Base-by-base conservation (phyloP, 805 yeast genomes). In the Spathaspora arborariae region DNA sequence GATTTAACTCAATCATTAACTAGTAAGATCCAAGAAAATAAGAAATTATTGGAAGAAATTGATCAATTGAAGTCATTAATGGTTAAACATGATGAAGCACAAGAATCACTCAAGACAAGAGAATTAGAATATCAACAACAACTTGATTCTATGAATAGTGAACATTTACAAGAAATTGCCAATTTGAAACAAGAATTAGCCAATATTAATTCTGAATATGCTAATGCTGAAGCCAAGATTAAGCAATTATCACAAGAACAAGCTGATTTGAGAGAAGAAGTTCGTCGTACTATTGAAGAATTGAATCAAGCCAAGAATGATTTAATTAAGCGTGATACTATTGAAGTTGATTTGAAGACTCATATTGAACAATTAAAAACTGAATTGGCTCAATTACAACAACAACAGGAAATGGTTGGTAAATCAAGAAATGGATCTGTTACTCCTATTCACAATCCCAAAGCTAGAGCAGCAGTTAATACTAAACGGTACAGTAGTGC, bases 1-100 rank as follows among this genome's bases (percentile, higher is more conserved):
- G 96, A 91, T 66, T 79, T 94, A 56, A 92, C 97, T 3, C 95
- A 92, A 60, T 79, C 85, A 10, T 74, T 92, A 50, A 81, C 96
- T 0, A 68, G 82, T 33, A 87, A 88, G 63, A 84, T 86, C 20
- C 87, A 81, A 54, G 97, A 89, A 56, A 91, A 91, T 66, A 85
- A 84, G 70, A 78, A 76, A 50, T 74, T 92, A 59, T 75, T 80
- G 49, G 67, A 68, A 13, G 85, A 86, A 57, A 79, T 91, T 42
- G 76, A 78, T 13, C 61, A 58, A 47, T 63, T 72, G 53, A 72
- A 65, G 53, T 59, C 46, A 37, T 62, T 67, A 47, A 72, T 88
- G 48, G 80, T 76, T 26, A 84, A 79, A 51, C 75, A 83, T 5
- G 68, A 75, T 38, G 64, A 63, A 36, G 74, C 80, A 2, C 82